Conservation (phyloP, 2,329 filamentous ascomycete species). For the Penicillium concentricum region DNA sequence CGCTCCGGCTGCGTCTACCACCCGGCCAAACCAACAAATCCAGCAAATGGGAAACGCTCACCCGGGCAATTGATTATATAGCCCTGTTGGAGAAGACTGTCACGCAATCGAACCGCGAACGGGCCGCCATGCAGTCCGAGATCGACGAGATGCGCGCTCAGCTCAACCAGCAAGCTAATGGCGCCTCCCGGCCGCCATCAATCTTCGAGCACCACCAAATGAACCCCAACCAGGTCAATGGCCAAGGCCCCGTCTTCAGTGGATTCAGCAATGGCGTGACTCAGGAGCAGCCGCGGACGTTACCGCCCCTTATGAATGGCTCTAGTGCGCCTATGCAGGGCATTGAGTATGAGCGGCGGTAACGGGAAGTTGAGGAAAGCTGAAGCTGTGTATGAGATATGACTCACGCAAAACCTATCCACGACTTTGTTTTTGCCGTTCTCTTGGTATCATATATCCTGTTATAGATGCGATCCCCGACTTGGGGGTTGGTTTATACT, state of each 20-base stretch:
- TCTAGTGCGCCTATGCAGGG: conserved; percentile 50
- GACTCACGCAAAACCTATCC: conserved; percentile 22
- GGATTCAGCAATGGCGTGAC: conserved; percentile 31
- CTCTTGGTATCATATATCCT: conserved; percentile 21
- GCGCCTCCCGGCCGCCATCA: conserved; percentile 30
- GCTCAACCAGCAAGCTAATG: conserved; percentile 37
- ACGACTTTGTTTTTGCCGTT: conserved; percentile 12
- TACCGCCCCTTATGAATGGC: conserved; percentile 49
- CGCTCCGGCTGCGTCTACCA: conserved; percentile 45
- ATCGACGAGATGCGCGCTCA: conserved; percentile 42
- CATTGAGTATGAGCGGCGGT: conserved; percentile 50
- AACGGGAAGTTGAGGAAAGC: conserved; percentile 7
- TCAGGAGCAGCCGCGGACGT: conserved; percentile 47
- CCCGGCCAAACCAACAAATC: conserved; percentile 51
- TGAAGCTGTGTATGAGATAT: conserved; percentile 23
- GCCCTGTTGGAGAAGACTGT: conserved; percentile 43
- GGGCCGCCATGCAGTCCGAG: conserved; percentile 35
- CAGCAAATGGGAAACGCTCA: conserved; percentile 54
- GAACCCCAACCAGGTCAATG: conserved; percentile 33
- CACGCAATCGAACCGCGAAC: conserved; percentile 39
- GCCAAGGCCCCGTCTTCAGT: conserved; percentile 32
- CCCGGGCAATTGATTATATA: conserved; percentile 51
- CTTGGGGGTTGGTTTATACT: not conserved
- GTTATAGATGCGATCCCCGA: conserved; percentile 17
- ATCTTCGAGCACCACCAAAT: conserved; percentile 41